Evolutionary conservation across 2,329 filamentous ascomycete species (phyloP).

Genomic region (Pyrenophora graminea): DNA sequence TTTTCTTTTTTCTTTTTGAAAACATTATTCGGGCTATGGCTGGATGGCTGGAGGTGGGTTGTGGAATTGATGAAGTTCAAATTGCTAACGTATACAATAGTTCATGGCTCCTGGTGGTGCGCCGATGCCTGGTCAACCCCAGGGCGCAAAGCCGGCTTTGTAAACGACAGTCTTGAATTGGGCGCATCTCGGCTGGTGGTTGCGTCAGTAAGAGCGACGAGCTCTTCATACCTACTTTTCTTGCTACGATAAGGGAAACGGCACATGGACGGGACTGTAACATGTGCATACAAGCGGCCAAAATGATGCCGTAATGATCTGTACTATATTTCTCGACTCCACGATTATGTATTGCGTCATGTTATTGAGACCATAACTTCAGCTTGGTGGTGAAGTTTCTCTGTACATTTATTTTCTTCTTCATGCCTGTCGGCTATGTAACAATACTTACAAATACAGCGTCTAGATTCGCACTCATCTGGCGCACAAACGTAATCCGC

Average conservation of each 20-base stretch:
- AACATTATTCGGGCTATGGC: not conserved
- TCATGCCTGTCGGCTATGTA: constrained; percentile 30
- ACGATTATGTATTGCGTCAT: constrained; percentile 30
- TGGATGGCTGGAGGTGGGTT: too few species aligned
- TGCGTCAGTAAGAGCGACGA: constrained; percentile 3
- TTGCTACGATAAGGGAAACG: constrained; percentile 23
- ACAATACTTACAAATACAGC: constrained; percentile 41
- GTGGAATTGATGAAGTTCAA: too few species aligned
- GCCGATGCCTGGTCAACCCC: constrained; percentile 25
- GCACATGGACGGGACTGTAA: constrained; percentile 13
- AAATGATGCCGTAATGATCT: constrained; percentile 19
- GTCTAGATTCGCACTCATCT: constrained; percentile 17
- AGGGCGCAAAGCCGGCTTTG: constrained; percentile 43
- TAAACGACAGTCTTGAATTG: constrained; percentile 22
- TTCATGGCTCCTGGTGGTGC: constrained; percentile 43
- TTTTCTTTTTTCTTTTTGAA: not conserved
- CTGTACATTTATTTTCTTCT: constrained; percentile 16
- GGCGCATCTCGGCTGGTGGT: not conserved
- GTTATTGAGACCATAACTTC: not conserved
- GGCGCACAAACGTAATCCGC: constrained; percentile 17
- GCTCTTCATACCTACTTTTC: constrained; percentile 25
- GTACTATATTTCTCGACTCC: constrained; percentile 40
- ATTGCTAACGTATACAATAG: constrained; percentile 24
- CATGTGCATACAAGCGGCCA: constrained; percentile 21
- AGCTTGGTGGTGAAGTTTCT: not conserved